phyloP scores from a whole-genome alignment of 768 basidiomycete species.

The Leccinum boreale region DNA sequence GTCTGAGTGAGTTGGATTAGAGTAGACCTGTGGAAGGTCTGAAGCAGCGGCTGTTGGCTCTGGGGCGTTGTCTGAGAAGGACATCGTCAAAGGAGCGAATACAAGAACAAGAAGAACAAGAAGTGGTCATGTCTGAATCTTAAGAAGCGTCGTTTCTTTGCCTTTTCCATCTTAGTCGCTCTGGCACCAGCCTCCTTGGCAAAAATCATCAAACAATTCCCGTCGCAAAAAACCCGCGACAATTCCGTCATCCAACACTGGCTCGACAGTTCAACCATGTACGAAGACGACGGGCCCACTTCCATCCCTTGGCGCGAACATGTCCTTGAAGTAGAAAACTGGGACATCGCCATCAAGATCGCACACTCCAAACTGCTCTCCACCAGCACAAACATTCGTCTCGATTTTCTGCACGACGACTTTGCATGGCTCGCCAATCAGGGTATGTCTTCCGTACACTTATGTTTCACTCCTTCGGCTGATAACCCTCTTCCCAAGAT shows the following conservation, averaged over 20 bases:
- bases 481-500: constrained; percentile 44
- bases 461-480: constrained; percentile 1
- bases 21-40: constrained; percentile 1
- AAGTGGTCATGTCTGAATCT: neutral
- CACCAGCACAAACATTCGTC: constrained; percentile 50
- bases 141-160: neutral
- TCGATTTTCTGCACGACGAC: constrained; percentile 62
- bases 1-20: constrained; percentile 10
- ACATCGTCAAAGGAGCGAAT: neutral
- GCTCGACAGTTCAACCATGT: constrained; percentile 24
- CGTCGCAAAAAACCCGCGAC: neutral
- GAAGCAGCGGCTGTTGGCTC: neutral
- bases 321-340: constrained; percentile 43
- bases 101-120: neutral
- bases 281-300: constrained; percentile 32
- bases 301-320: constrained; percentile 49
- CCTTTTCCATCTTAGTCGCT: neutral
- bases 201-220: neutral
- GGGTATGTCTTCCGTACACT: constrained; percentile 39
- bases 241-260: constrained; percentile 49
- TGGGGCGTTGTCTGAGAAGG: neutral
- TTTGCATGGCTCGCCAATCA: constrained; percentile 53
- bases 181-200: neutral
- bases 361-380: constrained; percentile 50
- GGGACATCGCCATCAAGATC: constrained; percentile 51